These are phyloP conservation scores for Castanea mollissima DNA, from an alignment of 306 rosid genomes.

Conservation along the genomic window DNA sequence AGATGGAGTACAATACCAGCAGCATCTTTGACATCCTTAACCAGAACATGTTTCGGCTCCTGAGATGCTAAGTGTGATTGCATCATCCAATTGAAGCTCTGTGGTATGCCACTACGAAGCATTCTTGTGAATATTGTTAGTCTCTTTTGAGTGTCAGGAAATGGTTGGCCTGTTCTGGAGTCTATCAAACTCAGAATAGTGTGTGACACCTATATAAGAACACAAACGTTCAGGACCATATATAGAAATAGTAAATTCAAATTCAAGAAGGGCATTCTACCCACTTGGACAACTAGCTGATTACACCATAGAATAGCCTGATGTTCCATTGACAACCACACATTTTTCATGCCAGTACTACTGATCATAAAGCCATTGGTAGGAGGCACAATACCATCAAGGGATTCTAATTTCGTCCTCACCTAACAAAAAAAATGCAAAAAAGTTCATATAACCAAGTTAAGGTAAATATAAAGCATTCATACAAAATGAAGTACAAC, in stretches of 20 bases:
- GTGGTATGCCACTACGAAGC: constrained; percentile 87
- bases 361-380: constrained; percentile 98
- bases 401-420: constrained; percentile 76
- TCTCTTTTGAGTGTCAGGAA: constrained; percentile 60
- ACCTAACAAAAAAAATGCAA: constrained; percentile 50
- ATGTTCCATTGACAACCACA: constrained; percentile 99
- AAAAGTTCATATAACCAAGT: constrained; percentile 15
- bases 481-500: constrained; percentile 10
- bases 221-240: constrained; percentile 27
- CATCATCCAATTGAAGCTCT: constrained; percentile 57
- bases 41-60: constrained; percentile 36
- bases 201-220: constrained; percentile 78
- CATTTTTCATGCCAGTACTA: constrained; percentile 89
- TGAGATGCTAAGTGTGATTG: constrained; percentile 46
- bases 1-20: constrained; percentile 50
- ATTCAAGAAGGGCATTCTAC: constrained; percentile 26
- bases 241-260: constrained; percentile 21
- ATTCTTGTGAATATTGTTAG: constrained; percentile 61
- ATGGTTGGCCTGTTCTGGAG: constrained; percentile 73
- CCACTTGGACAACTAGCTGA: constrained; percentile 90
- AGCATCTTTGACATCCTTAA: constrained; percentile 42
- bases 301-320: constrained; percentile 98
- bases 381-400: constrained; percentile 91
- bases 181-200: constrained; percentile 90
- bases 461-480: constrained; percentile 22